These are phyloP conservation scores for Curvularia lunata DNA, from an alignment of 2,329 filamentous ascomycete species.

Conservation along the genomic window DNA sequence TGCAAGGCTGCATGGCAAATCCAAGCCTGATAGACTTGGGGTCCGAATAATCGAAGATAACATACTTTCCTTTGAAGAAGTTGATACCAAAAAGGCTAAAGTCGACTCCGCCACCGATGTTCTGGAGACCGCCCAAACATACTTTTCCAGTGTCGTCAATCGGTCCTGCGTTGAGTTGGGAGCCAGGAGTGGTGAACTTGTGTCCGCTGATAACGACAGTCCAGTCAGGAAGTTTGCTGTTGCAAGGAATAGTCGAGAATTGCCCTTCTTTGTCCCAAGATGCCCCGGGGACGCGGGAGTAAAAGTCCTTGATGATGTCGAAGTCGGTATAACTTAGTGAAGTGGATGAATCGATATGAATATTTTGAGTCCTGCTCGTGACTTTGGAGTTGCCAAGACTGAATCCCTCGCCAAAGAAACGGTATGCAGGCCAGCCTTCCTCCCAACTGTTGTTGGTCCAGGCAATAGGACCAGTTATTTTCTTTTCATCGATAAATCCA, in stretches of 20 bases:
- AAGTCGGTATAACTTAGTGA: background rate
- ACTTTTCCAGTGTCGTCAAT: background rate
- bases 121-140: background rate
- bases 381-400: background rate
- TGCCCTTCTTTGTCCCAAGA: background rate
- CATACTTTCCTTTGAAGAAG: background rate
- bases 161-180: background rate
- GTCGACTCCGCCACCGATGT: conserved; percentile 3
- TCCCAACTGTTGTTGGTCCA: background rate
- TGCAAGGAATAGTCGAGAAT: background rate
- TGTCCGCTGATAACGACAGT: background rate
- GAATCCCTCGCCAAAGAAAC: background rate
- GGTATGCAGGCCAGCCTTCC: background rate
- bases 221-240: background rate
- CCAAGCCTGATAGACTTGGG: background rate
- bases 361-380: background rate
- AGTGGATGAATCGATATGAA: background rate
- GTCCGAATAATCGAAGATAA: background rate
- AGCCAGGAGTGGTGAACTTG: background rate
- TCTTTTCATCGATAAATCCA: background rate
- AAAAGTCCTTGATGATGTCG: background rate
- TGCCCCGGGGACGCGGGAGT: background rate
- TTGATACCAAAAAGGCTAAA: background rate
- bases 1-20: background rate
- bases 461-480: background rate